These are phyloP conservation scores for Phyllosticta citribraziliensis DNA, from an alignment of 2,329 filamentous ascomycete genomes.

Conservation along the genomic window DNA sequence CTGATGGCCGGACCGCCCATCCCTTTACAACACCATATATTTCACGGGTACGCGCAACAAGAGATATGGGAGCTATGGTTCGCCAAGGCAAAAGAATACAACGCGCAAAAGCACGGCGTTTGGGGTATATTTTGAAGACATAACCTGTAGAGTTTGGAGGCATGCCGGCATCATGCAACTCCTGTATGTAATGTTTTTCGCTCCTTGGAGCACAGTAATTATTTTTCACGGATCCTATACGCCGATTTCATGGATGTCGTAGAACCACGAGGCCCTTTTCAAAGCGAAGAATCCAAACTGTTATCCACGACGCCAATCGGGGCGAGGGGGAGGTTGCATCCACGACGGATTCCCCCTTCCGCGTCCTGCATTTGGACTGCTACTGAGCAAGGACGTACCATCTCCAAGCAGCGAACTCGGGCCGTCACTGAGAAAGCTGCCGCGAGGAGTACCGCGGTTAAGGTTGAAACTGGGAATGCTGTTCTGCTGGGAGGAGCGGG, in stretches of 20 bases:
- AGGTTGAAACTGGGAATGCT: constrained; percentile 4
- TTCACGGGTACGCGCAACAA: constrained; percentile 2
- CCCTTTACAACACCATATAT: background rate
- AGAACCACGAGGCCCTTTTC: no score
- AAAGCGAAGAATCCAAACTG: background rate
- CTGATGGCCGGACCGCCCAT: constrained; percentile 25
- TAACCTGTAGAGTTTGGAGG: background rate
- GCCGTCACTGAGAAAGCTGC: constrained; percentile 7
- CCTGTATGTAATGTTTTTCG: background rate
- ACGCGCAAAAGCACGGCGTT: constrained; percentile 9
- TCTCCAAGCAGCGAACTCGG: constrained; percentile 8
- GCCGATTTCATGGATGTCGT: no score
- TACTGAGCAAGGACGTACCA: constrained; percentile 3
- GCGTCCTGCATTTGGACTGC: constrained; percentile 1
- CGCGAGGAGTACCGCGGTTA: background rate
- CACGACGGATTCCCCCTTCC: constrained; percentile 2
- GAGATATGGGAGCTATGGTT: constrained; percentile 1
- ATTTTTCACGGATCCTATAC: background rate
- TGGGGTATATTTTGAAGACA: background rate
- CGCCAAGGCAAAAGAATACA: background rate
- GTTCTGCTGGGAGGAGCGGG: background rate
- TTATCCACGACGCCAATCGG: constrained; percentile 1
- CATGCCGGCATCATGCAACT: background rate
- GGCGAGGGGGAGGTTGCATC: constrained; percentile 8
- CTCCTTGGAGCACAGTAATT: background rate